These are phyloP conservation scores for Calocera viscosa DNA, from an alignment of 768 basidiomycete genomes.

Conservation along the genomic window DNA sequence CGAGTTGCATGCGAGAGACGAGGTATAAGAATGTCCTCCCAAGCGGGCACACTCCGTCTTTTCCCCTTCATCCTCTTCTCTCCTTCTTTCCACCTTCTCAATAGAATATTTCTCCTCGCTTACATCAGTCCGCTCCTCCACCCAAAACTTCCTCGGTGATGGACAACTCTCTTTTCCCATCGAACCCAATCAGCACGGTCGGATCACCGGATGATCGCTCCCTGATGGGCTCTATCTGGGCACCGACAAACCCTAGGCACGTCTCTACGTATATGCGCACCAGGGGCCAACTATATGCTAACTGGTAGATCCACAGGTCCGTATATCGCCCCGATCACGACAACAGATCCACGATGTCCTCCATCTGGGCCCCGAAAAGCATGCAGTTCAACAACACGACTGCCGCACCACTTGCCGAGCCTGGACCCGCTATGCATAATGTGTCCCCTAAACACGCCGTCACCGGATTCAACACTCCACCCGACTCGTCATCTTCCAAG, in stretches of 20 bases:
- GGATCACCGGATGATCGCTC: conserved; percentile 7
- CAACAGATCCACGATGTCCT: neutral
- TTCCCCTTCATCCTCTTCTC: conserved; percentile 3
- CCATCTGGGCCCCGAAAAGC: neutral
- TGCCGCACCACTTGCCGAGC: neutral
- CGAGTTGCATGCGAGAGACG: conserved; percentile 1
- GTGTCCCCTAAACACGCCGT: neutral
- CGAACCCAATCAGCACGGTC: conserved; percentile 3
- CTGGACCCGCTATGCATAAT: neutral
- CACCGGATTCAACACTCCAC: neutral
- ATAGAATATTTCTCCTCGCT: neutral
- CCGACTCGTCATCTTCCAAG: conserved; percentile 1
- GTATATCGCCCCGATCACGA: neutral
- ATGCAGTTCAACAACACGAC: neutral
- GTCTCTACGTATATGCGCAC: neutral
- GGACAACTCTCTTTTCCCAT: conserved; percentile 3
- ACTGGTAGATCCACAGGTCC: neutral
- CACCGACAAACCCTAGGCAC: neutral
- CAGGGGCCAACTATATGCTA: neutral
- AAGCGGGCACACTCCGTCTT: neutral
- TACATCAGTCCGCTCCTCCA: neutral
- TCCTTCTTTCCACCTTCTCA: conserved; percentile 8
- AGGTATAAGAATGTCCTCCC: neutral
- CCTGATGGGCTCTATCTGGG: conserved; percentile 8
- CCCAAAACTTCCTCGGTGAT: neutral